Evolutionary conservation across 2,329 filamentous ascomycete species (phyloP), one percentile per base, ranked within the genome.

Genomic region (Dothistroma septosporum): DNA sequence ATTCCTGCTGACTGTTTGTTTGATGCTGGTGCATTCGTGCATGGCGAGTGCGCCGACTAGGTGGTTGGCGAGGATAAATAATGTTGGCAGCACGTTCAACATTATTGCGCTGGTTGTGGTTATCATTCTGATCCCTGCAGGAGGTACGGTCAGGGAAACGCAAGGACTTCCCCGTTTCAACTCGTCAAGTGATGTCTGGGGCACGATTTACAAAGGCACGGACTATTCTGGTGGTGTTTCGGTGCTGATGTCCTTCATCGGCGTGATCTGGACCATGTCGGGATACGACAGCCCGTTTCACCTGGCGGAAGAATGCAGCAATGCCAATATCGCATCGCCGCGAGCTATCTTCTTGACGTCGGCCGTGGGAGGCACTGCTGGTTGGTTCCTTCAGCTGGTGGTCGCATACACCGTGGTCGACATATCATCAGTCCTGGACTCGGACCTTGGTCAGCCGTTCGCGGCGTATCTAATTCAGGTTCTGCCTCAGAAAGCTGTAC

Each of bases 331-430:
- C 50, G 87, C 88, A 32, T 83, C 86, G 10, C 88, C 88, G 0
- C 83, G 88, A 12, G 88, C 88, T 8, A 91, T 91, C 56, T 83
- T 90, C 41, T 77, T 90, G 70, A 91, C 88, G 0, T 85, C 85
- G 0, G 83, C 77, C 1, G 78, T 87, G 1, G 88, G 88, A 6
- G 87, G 87, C 1, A 63, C 87, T 2, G 80, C 88, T 63, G 88
- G 88, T 50, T 91, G 87, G 85, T 85, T 88, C 66, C 75, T 91
- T n/a, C 88, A 90, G 71, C 78, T 90, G 10, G 85, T 90, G 0
- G 86, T 89, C 53, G 87, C 87, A 12, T 90, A 90, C 73, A 90
- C 87, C 0, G 85, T 90, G 32, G 78, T 85, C 52, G 83, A 87
- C 68, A 87, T 90, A 62, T 74, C 77, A 0, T 79, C 72, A 1